phyloP scores from a whole-genome alignment of 75 land plant genomes.

The Pinus taeda region DNA sequence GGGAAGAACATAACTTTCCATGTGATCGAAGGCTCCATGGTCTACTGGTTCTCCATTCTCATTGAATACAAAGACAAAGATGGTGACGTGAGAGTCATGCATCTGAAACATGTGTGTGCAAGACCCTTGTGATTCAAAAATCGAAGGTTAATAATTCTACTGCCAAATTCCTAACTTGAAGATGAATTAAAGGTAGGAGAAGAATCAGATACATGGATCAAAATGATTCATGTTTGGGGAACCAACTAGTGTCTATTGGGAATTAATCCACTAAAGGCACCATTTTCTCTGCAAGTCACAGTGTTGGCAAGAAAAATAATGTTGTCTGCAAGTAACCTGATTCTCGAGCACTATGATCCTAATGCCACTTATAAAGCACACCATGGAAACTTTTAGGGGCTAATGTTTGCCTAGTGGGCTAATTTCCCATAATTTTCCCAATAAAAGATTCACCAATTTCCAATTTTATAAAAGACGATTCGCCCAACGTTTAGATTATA shows the following conservation, averaged over 20 bases:
- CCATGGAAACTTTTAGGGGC: too few relatives aligned
- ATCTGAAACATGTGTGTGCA: slow-evolving; percentile 43
- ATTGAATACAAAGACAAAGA: slow-evolving; percentile 54
- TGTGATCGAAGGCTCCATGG: slow-evolving; percentile 78
- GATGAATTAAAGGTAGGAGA: too few relatives aligned
- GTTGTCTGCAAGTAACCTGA: slow-evolving; percentile 60
- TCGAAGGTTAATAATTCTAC: too few relatives aligned
- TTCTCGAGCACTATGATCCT: slow-evolving; percentile 69
- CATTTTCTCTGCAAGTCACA: slow-evolving; percentile 66
- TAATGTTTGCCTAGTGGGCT: too few relatives aligned
- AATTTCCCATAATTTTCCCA: too few relatives aligned
- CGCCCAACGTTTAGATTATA: too few relatives aligned
- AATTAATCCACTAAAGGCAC: slow-evolving; percentile 65
- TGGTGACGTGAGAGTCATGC: slow-evolving; percentile 66
- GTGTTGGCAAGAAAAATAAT: slow-evolving; percentile 38
- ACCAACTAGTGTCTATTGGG: slow-evolving; percentile 60
- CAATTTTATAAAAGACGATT: too few relatives aligned
- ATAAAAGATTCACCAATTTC: too few relatives aligned
- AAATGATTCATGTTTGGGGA: slow-evolving; percentile 81
- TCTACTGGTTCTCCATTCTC: slow-evolving; percentile 76
- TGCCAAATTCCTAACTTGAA: too few relatives aligned
- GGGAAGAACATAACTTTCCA: slow-evolving; percentile 72
- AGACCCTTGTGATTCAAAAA: too few relatives aligned
- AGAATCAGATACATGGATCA: slow-evolving; percentile 19
- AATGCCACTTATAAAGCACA: slow-evolving; percentile 62